Evolutionary conservation across 148 eudicot genomes (phyloP), one percentile per base, ranked within the genome.

Genomic region (Polygonum aviculare): DNA sequence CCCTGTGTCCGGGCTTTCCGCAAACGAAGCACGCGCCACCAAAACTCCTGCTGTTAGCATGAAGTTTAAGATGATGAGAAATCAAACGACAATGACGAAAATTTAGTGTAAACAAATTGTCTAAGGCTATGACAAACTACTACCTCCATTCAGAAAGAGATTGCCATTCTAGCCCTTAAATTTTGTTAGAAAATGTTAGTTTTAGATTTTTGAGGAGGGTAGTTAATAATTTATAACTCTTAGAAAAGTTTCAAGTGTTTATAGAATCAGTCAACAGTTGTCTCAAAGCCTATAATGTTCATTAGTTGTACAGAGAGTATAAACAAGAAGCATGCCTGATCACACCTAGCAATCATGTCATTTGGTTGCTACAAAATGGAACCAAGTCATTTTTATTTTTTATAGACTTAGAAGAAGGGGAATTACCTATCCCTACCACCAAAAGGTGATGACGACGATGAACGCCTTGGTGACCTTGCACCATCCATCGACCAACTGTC

Each of bases 11-110:
- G 69, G 89, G 77, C 77, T 77, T 85, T 12, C 99, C 99, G 55
- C 99, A 95, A 79, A 82, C 86, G 88, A 95, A 95, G 75, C 99
- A 95, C n/a, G 99, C 93, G 62, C 99, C 99, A 5, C 91, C 92
- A 71, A 90, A 95, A 79, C 82, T 80, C 76, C 98, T 90, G 90
- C 45, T 21, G 31, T 67, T 14, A 0, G 44, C 45, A 67, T 10
- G 4, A 59, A 8, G 67, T 59, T 59, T 22, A 52, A 52, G 59
- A 52, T 52, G 19, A 15, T 16, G 7, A 14, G 7, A 52, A 44
- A 44, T 44, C 47, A 44, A 44, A 7, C 8, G 47, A 44, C 47
- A 44, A 6, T 7, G 1, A 6, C 47, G 9, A 44, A 44, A 44
- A 44, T 0, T 6, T 44, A 7, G 47, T 44, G 47, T 1, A 44